phyloP scores from a whole-genome alignment of 192 early-diverging fungal species.

The Coemansia umbellata region DNA sequence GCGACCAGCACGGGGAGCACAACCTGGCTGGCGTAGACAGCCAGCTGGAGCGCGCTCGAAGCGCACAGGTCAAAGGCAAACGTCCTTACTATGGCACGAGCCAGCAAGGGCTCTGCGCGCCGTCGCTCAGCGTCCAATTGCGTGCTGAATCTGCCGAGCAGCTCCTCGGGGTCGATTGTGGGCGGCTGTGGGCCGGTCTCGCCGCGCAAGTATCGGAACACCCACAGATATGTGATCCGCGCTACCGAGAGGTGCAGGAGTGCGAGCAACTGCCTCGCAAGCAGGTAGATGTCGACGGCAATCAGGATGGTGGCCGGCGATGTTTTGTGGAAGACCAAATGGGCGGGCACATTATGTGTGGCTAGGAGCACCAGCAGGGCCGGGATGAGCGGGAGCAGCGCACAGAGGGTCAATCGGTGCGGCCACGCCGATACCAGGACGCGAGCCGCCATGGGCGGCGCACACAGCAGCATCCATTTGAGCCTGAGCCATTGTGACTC shows the following conservation, averaged over 20 bases:
- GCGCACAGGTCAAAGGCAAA: slow-evolving; percentile 14
- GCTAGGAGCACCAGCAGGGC: too few relatives aligned
- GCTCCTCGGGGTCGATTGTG: neutral
- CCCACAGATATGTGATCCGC: slow-evolving; percentile 44
- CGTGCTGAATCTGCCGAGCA: neutral
- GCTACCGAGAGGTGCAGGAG: neutral
- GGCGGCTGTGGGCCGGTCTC: too few relatives aligned
- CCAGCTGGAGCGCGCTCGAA: slow-evolving; percentile 15
- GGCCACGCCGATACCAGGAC: too few relatives aligned
- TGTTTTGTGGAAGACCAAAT: too few relatives aligned
- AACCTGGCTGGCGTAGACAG: slow-evolving; percentile 17
- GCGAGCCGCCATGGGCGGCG: too few relatives aligned
- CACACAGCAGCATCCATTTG: too few relatives aligned
- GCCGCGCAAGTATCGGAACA: slow-evolving; percentile 5
- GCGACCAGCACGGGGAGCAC: slow-evolving; percentile 16
- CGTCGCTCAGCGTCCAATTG: too few relatives aligned
- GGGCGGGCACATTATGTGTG: too few relatives aligned
- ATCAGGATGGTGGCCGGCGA: neutral
- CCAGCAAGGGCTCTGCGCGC: slow-evolving; percentile 9
- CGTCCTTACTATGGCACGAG: slow-evolving; percentile 4
- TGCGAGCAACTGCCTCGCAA: neutral
- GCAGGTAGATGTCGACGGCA: neutral
- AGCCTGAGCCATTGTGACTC: too few relatives aligned
- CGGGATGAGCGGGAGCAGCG: too few relatives aligned
- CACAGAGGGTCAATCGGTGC: too few relatives aligned